Evolutionary conservation across 2,329 filamentous ascomycete species (phyloP).

Genomic region (Aspergillus uvarum): DNA sequence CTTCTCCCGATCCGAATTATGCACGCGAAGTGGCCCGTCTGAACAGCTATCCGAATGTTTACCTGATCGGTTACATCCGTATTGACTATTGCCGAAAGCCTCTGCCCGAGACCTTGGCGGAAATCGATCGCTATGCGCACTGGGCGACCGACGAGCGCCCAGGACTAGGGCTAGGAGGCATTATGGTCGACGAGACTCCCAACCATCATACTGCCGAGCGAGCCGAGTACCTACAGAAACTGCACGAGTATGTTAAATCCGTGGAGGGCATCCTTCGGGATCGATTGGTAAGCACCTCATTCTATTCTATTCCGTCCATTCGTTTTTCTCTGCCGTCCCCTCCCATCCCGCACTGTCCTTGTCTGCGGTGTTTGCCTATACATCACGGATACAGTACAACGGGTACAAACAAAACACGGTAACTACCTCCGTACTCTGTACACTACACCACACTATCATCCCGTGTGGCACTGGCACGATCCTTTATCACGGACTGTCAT

Average conservation of each 20-base stretch:
- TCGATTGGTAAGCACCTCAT: conserved; percentile 11
- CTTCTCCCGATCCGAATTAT: conserved; percentile 16
- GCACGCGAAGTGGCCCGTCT: conserved; percentile 16
- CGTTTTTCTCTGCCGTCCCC: too few relatives aligned
- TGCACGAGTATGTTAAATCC: conserved; percentile 9
- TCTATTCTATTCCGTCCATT: not conserved
- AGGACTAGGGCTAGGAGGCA: conserved; percentile 16
- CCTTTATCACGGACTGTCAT: not conserved
- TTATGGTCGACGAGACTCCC: conserved; percentile 22
- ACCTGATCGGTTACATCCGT: conserved; percentile 25
- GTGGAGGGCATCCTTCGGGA: conserved; percentile 8
- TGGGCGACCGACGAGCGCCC: conserved; percentile 11
- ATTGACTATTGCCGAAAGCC: conserved; percentile 26
- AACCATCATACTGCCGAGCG: conserved; percentile 10
- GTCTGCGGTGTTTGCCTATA: not conserved
- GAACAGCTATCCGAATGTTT: conserved; percentile 20
- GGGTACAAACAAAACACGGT: not conserved
- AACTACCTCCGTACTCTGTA: too few relatives aligned
- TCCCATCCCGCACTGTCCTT: not conserved
- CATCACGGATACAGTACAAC: not conserved
- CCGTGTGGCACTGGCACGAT: not conserved
- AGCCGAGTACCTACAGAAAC: conserved; percentile 8
- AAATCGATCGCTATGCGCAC: conserved; percentile 19
- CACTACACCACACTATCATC: not conserved
- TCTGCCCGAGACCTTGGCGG: conserved; percentile 11